These are phyloP conservation scores for Yamadazyma aaseri DNA, from an alignment of 1,139 yeast species.

Conservation along the genomic window DNA sequence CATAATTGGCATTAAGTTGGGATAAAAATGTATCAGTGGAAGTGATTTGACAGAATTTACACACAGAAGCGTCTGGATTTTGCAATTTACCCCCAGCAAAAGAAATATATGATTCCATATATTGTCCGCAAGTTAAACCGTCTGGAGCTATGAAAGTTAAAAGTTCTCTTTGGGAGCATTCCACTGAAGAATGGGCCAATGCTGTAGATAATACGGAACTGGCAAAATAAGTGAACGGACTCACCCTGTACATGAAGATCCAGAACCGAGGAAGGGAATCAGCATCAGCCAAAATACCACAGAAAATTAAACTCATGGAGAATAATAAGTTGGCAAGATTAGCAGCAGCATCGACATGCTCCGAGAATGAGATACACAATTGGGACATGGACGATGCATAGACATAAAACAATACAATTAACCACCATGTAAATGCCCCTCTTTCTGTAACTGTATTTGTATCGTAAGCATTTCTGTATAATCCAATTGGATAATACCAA, in stretches of 20 bases:
- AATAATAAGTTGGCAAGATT: slow-evolving; percentile 27
- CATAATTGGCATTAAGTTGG: slow-evolving; percentile 16
- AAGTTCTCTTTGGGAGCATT: slow-evolving; percentile 49
- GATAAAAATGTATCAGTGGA: slow-evolving; percentile 22
- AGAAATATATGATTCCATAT: slow-evolving; percentile 15
- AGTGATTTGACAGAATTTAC: slow-evolving; percentile 22
- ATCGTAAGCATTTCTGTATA: slow-evolving; percentile 52
- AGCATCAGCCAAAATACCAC: slow-evolving; percentile 31
- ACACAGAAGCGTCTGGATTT: slow-evolving; percentile 17
- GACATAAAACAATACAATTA: slow-evolving; percentile 36
- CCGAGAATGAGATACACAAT: slow-evolving; percentile 36
- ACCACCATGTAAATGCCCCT: slow-evolving; percentile 47
- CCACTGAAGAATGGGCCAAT: slow-evolving; percentile 48
- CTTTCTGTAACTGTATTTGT: slow-evolving; percentile 24
- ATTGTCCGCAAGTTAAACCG: slow-evolving; percentile 33
- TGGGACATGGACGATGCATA: slow-evolving; percentile 41
- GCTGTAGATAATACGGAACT: slow-evolving; percentile 52
- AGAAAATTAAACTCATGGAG: slow-evolving; percentile 31
- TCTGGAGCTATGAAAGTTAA: slow-evolving; percentile 43
- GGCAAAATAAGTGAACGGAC: slow-evolving; percentile 41
- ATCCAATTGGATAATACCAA: slow-evolving; percentile 83
- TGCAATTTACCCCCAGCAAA: slow-evolving; percentile 27
- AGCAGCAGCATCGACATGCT: slow-evolving; percentile 40
- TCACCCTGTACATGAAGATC: slow-evolving; percentile 35
- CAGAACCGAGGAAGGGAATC: slow-evolving; percentile 29